These are phyloP conservation scores for Cystofilobasidium capitatum DNA, from an alignment of 768 basidiomycete genomes.

Conservation along the genomic window DNA sequence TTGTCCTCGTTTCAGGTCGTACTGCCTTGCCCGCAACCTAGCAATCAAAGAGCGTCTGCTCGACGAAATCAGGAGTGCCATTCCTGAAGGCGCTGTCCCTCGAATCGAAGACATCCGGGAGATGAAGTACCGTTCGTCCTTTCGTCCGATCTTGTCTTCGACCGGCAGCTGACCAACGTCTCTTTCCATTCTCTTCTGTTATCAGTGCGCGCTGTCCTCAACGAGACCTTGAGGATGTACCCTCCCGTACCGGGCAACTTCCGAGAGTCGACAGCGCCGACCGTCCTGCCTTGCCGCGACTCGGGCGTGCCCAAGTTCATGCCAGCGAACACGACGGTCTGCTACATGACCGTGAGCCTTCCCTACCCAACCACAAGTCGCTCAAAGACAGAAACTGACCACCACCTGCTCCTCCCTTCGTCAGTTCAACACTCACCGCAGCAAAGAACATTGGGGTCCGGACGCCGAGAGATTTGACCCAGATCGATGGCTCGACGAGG, in stretches of 20 bases:
- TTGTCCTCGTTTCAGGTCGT: slow-evolving; percentile 50
- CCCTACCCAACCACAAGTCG: slow-evolving; percentile 32
- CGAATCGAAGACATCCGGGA: slow-evolving; percentile 52
- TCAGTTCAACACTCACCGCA: slow-evolving; percentile 46
- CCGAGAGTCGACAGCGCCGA: slow-evolving; percentile 31
- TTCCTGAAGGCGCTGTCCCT: slow-evolving; percentile 47
- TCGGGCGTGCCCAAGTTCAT: slow-evolving; percentile 33
- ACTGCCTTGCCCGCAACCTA: slow-evolving; percentile 60
- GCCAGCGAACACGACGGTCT: slow-evolving; percentile 37
- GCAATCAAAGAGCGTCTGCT: slow-evolving; percentile 50
- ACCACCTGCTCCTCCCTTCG: slow-evolving; percentile 55
- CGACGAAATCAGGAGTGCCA: slow-evolving; percentile 52
- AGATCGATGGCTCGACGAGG: slow-evolving; percentile 60
- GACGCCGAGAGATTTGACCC: slow-evolving; percentile 72
- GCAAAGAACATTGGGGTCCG: slow-evolving; percentile 58
- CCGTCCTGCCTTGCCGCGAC: slow-evolving; percentile 32
- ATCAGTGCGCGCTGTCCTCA: slow-evolving; percentile 49
- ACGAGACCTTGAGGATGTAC: slow-evolving; percentile 67
- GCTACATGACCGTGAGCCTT: slow-evolving; percentile 51
- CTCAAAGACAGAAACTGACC: slow-evolving; percentile 51
- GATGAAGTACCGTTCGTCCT: slow-evolving; percentile 55
- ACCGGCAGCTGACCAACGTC: too few relatives aligned
- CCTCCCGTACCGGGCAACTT: slow-evolving; percentile 57
- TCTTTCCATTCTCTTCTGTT: slow-evolving; percentile 2
- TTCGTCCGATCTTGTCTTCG: too few relatives aligned